Evolutionary conservation across 495 filamentous ascomycete species (phyloP).

Genomic region (Geoglossum glabrum): DNA sequence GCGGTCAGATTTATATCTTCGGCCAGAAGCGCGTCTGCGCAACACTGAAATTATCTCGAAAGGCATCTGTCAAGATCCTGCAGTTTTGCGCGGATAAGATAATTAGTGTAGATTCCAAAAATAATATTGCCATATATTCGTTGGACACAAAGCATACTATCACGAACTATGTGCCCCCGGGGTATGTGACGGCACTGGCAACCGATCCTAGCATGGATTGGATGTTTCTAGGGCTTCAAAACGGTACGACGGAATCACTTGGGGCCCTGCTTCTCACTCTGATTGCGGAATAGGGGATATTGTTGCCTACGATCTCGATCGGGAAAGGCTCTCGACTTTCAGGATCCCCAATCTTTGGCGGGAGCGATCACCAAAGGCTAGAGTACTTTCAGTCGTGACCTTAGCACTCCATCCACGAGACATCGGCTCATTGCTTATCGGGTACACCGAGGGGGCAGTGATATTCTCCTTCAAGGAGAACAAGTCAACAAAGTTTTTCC

Average conservation of each 20-base stretch:
- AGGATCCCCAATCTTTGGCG: slow-evolving; percentile 71
- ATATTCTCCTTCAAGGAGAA: slow-evolving; percentile 88
- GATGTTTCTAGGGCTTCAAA: slow-evolving; percentile 57
- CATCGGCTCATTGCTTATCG: slow-evolving; percentile 78
- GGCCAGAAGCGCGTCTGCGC: slow-evolving; percentile 64
- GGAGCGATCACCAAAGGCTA: slow-evolving; percentile 36
- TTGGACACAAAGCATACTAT: slow-evolving; percentile 39
- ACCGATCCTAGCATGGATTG: slow-evolving; percentile 85
- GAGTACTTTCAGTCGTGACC: slow-evolving; percentile 42
- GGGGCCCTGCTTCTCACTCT: neutral
- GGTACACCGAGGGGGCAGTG: slow-evolving; percentile 69
- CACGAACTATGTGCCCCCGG: slow-evolving; percentile 48
- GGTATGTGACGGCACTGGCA: slow-evolving; percentile 43
- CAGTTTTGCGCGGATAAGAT: slow-evolving; percentile 64
- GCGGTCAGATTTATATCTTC: slow-evolving; percentile 75
- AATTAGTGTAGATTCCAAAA: slow-evolving; percentile 62
- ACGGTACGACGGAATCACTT: slow-evolving; percentile 25
- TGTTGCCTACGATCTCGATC: slow-evolving; percentile 75
- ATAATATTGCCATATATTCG: slow-evolving; percentile 65
- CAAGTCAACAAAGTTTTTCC: slow-evolving; percentile 50
- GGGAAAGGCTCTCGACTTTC: slow-evolving; percentile 52
- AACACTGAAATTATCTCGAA: slow-evolving; percentile 39
- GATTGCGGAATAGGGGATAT: slow-evolving; percentile 39
- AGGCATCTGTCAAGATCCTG: slow-evolving; percentile 48
- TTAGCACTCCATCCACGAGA: slow-evolving; percentile 76